phyloP scores from a whole-genome alignment of 768 basidiomycete species.

The Russula brevipes region DNA sequence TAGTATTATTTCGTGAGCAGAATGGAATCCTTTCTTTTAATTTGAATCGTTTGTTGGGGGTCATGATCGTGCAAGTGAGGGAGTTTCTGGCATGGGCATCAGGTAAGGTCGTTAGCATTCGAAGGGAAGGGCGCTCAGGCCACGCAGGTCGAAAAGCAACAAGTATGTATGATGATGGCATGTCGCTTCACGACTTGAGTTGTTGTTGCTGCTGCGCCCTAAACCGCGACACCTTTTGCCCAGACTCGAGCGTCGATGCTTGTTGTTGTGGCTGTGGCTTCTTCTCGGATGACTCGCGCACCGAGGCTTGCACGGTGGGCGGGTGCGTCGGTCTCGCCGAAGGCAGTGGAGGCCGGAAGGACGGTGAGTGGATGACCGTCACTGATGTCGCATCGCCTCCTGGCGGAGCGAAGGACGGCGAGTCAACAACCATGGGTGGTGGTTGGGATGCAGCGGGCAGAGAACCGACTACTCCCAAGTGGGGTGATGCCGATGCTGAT shows the following conservation, averaged over 20 bases:
- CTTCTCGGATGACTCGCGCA: conserved; percentile 15
- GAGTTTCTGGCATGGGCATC: neutral
- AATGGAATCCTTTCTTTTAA: neutral
- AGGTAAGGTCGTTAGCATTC: neutral
- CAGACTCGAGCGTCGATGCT: conserved; percentile 2
- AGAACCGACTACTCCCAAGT: neutral
- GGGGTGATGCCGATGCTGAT: neutral
- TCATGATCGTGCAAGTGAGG: neutral
- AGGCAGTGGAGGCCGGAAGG: conserved; percentile 23
- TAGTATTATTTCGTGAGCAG: neutral
- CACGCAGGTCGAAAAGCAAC: too few species aligned
- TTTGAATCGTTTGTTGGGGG: neutral
- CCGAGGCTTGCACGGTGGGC: conserved; percentile 25
- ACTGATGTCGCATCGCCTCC: neutral
- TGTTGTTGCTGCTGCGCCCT: conserved; percentile 22
- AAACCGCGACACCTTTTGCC: conserved; percentile 29
- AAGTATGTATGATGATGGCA: too few species aligned
- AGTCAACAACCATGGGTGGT: conserved; percentile 19
- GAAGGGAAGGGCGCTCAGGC: neutral
- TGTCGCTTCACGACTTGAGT: conserved; percentile 5
- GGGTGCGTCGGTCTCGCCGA: conserved; percentile 20
- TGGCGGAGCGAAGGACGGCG: conserved; percentile 22
- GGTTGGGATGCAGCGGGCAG: neutral
- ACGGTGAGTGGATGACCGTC: conserved; percentile 26
- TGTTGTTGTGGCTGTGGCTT: neutral